Conservation (phyloP, 2,329 filamentous ascomycete genomes). For the Colletotrichum lentis region DNA sequence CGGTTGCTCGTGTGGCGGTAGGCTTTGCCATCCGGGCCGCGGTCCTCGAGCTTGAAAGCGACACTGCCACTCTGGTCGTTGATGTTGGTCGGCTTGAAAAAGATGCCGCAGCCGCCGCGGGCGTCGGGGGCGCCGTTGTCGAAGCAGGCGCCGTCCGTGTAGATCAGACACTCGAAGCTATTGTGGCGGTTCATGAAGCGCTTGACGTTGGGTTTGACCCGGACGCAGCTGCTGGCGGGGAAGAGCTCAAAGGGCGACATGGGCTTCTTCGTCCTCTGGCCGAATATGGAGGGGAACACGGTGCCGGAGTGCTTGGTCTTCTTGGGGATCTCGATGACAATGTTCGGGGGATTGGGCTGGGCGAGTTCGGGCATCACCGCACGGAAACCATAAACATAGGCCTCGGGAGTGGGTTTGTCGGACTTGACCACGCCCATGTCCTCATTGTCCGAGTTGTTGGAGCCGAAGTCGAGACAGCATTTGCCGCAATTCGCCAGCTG, state of each 20-base stretch:
- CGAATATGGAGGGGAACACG: constrained; percentile 47
- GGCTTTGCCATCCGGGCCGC: constrained; percentile 52
- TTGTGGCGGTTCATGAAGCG: constrained; percentile 48
- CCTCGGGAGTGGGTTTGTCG: background rate
- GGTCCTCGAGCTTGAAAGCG: constrained; percentile 51
- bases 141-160: constrained; percentile 57
- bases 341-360: background rate
- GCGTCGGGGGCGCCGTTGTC: constrained; percentile 51
- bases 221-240: constrained; percentile 23
- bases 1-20: constrained; percentile 58
- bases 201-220: background rate
- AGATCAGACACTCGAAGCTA: constrained; percentile 49
- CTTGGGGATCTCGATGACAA: background rate
- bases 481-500: constrained; percentile 8
- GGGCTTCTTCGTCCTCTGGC: constrained; percentile 37
- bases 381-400: background rate
- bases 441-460: background rate
- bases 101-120: constrained; percentile 53
- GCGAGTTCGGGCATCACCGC: background rate
- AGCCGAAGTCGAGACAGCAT: constrained; percentile 29
- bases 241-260: constrained; percentile 44
- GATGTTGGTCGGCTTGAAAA: constrained; percentile 38
- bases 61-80: constrained; percentile 36
- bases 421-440: background rate
- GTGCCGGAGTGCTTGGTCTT: constrained; percentile 10